Base-by-base conservation (phyloP, 2,329 filamentous ascomycete species). In the Cordyceps tenuipes region DNA sequence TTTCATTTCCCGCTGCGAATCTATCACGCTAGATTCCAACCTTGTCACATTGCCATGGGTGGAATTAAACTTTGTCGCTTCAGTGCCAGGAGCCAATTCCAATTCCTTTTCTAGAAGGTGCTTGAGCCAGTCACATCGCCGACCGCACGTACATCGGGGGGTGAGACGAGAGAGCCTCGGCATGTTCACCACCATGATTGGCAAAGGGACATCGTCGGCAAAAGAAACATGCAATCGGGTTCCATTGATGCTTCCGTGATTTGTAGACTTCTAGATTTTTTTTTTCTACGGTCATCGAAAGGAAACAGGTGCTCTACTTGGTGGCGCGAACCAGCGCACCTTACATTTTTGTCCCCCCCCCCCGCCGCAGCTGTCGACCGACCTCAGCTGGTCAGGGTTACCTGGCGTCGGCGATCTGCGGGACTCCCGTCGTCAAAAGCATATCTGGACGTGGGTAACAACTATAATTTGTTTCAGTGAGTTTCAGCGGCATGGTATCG, bases 371-470 rank as follows among this genome's bases (percentile, higher is more conserved):
- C 34, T 29, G 29, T 36, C 44, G 59, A 52, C 53, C 34, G 59
- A 52, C 53, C 34, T 61, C 59, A 61, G 59, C 59, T 61, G 59
- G 59, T 56, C 59, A 61, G 59, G 59, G 59, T 61, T 61, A 39
- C 31, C 53, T 61, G 59, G 59, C 59, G 59, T 52, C 48, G 53
- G 52, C 41, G 52, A 57, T 57, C 59, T 57, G 59, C 48, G 53
- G 48, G 31, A 51, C 52, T 60, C 19, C 34, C 29, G 43, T 21
- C 57, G 48, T 34, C 19, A 17, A 34, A 21, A 57, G n/a, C 21
- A 36, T 57, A 21, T 34, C 46, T 48, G 23, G 39, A 21, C 46
- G 46, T 48, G 23, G 55, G 36, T 36, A 36, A 8, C 10, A 34
- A 10, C 34, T 36, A 36, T 36, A 36, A 10, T 13, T 36, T 36